Conservation (phyloP, 164 flowering plant species). For the Kingdonia uniflora region DNA sequence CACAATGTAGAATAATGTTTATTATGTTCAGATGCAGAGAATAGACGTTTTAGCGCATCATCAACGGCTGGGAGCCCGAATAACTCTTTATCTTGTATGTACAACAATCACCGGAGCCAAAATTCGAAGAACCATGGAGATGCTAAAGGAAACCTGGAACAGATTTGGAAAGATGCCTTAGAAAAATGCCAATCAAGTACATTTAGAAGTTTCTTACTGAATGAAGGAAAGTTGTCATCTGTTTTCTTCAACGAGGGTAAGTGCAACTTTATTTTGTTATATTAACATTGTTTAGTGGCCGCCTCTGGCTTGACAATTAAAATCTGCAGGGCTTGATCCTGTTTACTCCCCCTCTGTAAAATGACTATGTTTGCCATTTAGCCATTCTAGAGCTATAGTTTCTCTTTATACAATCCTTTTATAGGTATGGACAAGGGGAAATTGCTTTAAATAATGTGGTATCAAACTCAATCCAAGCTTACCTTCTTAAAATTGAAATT, state of each 20-base stretch:
- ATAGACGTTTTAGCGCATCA: conserved; percentile 37
- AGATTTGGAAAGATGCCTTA: conserved; percentile 52
- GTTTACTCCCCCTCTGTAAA: no score
- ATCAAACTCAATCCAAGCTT: no score
- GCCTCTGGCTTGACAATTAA: background rate
- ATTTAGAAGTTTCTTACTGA: conserved; percentile 44
- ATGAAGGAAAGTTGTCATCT: conserved; percentile 59
- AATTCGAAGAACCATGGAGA: conserved; percentile 21
- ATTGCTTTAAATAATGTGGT: no score
- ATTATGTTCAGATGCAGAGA: conserved; percentile 29
- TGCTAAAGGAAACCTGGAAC: conserved; percentile 32
- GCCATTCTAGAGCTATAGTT: no score
- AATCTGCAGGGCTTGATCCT: no score
- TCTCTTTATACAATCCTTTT: no score
- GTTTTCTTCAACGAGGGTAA: conserved; percentile 56
- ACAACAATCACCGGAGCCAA: conserved; percentile 18
- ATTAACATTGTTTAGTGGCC: background rate
- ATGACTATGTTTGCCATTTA: no score
- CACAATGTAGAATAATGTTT: background rate
- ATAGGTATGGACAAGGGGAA: no score
- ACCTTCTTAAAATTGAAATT: no score
- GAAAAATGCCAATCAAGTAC: conserved; percentile 50
- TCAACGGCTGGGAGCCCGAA: conserved; percentile 37
- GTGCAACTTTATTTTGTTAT: conserved; percentile 4
- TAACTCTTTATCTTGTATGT: conserved; percentile 21